Percentiles rank a stretch among this genome's conserved stretches.
phyloP scores from a whole-genome alignment of 805 yeast genomes.

The Lachancea waltii region DNA sequence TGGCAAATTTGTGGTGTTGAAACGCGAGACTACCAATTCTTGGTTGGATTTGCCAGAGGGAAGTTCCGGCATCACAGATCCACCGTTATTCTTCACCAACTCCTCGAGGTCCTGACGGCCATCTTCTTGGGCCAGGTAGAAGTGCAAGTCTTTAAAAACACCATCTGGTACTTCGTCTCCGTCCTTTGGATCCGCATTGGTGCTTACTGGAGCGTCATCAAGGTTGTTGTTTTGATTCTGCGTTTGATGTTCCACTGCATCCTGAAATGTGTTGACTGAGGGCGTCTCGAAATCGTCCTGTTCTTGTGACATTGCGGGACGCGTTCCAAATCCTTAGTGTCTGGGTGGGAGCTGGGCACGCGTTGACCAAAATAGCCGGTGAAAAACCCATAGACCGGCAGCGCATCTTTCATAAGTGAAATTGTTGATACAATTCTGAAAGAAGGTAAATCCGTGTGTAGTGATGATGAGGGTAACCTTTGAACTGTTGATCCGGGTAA shows the following conservation, averaged over 20 bases:
- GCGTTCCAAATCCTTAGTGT: conserved; percentile 1
- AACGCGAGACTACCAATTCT: conserved; percentile 27
- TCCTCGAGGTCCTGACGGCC: conserved; percentile 11
- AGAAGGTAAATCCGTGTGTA: too few species aligned
- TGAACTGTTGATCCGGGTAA: too few species aligned
- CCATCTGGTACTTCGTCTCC: conserved; percentile 1
- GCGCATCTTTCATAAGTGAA: background rate
- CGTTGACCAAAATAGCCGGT: background rate
- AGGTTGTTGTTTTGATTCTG: background rate
- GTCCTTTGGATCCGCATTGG: background rate
- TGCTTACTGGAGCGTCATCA: background rate
- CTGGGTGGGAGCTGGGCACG: conserved; percentile 3
- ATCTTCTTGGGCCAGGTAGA: conserved; percentile 8
- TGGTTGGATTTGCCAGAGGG: conserved; percentile 17
- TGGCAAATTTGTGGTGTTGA: conserved; percentile 24
- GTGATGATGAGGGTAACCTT: too few species aligned
- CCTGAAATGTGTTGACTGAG: conserved; percentile 21
- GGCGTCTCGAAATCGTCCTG: conserved; percentile 22
- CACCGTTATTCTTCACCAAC: conserved; percentile 22
- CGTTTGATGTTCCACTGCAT: conserved; percentile 14
- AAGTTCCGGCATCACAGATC: conserved; percentile 17
- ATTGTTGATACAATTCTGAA: too few species aligned
- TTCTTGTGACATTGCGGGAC: conserved; percentile 7
- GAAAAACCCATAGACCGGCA: conserved; percentile 3
- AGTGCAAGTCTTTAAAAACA: conserved; percentile 4